These are phyloP conservation scores for Thalassiosira profunda DNA, from an alignment of 108 stramenopile species.

Conservation along the genomic window DNA sequence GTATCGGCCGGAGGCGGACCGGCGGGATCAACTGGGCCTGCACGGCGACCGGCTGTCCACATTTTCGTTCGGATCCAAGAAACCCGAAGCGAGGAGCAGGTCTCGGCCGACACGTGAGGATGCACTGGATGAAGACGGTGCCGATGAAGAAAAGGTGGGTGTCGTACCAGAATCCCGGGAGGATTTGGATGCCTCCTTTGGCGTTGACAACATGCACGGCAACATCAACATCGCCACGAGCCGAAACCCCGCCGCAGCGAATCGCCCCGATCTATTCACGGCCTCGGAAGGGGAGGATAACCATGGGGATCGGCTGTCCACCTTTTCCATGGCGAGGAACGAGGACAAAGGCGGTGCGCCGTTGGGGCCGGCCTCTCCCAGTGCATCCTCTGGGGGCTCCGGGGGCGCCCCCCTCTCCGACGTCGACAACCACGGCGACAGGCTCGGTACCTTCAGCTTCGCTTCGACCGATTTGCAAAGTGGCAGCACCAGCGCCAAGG, in stretches of 20 bases:
- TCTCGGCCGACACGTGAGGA: too few relatives aligned
- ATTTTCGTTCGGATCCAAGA: constrained; percentile 14
- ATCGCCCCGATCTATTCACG: background rate
- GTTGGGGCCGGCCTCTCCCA: background rate
- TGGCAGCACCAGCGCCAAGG: background rate
- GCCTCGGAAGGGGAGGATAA: constrained; percentile 1
- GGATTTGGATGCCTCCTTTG: background rate
- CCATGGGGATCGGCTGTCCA: constrained; percentile 8
- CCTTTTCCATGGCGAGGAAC: constrained; percentile 5
- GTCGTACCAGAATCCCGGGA: background rate
- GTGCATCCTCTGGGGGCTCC: background rate
- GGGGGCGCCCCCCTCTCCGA: background rate
- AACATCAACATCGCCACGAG: constrained; percentile 5
- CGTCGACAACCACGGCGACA: constrained; percentile 11
- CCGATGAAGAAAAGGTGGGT: background rate
- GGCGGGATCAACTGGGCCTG: constrained; percentile 8
- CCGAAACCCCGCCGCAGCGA: background rate
- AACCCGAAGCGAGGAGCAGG: too few relatives aligned
- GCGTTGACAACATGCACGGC: constrained; percentile 10
- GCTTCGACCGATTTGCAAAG: constrained; percentile 1
- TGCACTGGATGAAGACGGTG: background rate
- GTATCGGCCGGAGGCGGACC: background rate
- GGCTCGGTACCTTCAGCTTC: constrained; percentile 22
- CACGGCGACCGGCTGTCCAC: constrained; percentile 29
- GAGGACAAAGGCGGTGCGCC: constrained; percentile 8